Base-by-base conservation (phyloP, 2,329 filamentous ascomycete species). In the Chrysosporium queenslandicum region DNA sequence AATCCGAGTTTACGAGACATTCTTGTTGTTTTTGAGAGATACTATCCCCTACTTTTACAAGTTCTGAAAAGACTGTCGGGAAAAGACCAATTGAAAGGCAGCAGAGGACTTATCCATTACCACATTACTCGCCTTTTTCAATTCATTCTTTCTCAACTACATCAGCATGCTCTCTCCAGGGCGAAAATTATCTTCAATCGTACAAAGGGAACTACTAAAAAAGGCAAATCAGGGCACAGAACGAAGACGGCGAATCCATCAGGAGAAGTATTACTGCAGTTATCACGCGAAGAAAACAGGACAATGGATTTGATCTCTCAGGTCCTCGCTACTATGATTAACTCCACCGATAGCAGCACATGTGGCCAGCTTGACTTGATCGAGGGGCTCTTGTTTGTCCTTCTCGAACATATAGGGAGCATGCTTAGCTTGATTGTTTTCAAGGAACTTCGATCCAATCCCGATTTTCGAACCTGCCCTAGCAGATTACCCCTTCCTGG, bases 351-450 rank as follows among this genome's bases (percentile, higher is more conserved):
- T 41, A 41, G 58, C 6, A 43, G 54, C 1, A 57, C 58, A 41
- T 14, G 54, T 20, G 60, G 59, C 12, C 65, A 71, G 21, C 58
- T 60, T 18, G 58, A 64, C 14, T 53, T 73, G 4, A 58, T 74
- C 14, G 72, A 74, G 59, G 72, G 71, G 0, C 66, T 69, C 25
- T 57, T 74, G 6, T 71, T 61, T 41, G 47, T 65, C 8, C 51
- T 71, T 3, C 57, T 74, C 1, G 56, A 64, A 29, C 67, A 70
- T 8, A 63, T 70, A 12, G 73, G 72, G 0, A 66, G 63, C 25
- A 53, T 72, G 18, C 57, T 75, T 4, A 67, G 67, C 9, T 55
- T 69, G 1, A 65, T 69, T 2, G 60, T 67, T 4, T 74, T 74
- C 53, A 60, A 64, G 12, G 67, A 70, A 27, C 40, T 68, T 27